Percentiles rank a stretch among this genome's conserved stretches.
These are phyloP conservation scores for Cucurbitaria berberidis DNA, from an alignment of 2,329 filamentous ascomycete genomes.

Conservation along the genomic window DNA sequence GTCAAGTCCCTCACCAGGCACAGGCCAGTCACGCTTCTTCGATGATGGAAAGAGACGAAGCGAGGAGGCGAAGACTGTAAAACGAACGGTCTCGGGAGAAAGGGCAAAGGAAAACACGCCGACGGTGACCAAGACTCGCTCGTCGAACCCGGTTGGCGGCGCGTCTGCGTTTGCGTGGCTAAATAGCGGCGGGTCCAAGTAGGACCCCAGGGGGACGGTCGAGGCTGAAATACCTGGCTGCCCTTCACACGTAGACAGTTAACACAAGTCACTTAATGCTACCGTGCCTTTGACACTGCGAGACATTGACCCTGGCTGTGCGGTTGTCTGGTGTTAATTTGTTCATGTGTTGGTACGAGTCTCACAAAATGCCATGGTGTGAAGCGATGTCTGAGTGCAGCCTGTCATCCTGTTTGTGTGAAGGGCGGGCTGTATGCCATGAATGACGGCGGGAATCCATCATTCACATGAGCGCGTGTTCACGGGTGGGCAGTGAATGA, in stretches of 20 bases:
- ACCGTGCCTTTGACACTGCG: neutral
- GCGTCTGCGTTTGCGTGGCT: conserved; percentile 95
- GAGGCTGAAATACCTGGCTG: neutral
- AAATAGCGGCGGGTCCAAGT: conserved; percentile 56
- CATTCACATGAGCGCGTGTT: too few species aligned
- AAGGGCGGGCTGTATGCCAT: too few species aligned
- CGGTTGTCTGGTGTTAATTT: neutral
- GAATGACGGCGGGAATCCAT: too few species aligned
- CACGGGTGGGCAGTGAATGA: neutral
- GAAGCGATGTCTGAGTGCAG: too few species aligned
- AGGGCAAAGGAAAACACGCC: conserved; percentile 48
- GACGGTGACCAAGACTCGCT: conserved; percentile 58
- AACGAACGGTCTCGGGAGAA: conserved; percentile 34
- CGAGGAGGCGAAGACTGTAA: conserved; percentile 36
- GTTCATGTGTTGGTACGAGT: neutral
- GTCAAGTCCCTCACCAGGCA: conserved; percentile 31
- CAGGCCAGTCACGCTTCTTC: conserved; percentile 56
- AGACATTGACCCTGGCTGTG: neutral
- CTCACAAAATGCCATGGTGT: too few species aligned
- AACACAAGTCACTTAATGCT: neutral
- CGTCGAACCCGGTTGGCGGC: conserved; percentile 85
- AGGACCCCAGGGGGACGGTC: neutral
- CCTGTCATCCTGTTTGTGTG: too few species aligned
- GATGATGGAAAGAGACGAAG: conserved; percentile 54
- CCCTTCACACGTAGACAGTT: neutral